These are phyloP conservation scores for Larix sibirica DNA, from an alignment of 83 land plant species.

Conservation along the genomic window DNA sequence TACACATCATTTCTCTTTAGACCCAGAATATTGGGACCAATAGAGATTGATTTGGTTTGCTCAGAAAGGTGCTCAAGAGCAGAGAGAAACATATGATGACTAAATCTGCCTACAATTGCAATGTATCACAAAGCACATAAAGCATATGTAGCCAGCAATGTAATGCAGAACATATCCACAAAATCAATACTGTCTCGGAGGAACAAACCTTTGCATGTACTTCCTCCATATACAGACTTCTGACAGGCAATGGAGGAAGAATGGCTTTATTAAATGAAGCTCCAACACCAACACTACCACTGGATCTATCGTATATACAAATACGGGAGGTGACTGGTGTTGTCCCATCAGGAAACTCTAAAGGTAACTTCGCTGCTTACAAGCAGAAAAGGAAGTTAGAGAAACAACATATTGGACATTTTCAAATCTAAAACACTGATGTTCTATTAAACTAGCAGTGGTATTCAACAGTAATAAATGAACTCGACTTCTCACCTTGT, in stretches of 20 bases:
- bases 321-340: slow-evolving; percentile 94
- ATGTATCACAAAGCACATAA: neutral
- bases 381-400: neutral
- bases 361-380: slow-evolving; percentile 75
- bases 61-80: too few species aligned
- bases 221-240: slow-evolving; percentile 93
- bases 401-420: neutral
- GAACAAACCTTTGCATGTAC: slow-evolving; percentile 88
- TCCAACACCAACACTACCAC: slow-evolving; percentile 83
- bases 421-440: neutral
- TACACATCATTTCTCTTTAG: neutral
- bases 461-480: neutral
- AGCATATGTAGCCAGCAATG: too few species aligned
- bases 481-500: slow-evolving; percentile 49
- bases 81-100: too few species aligned
- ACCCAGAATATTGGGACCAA: neutral
- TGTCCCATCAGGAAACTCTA: slow-evolving; percentile 97
- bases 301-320: slow-evolving; percentile 79
- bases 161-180: neutral
- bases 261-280: slow-evolving; percentile 72
- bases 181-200: neutral
- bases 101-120: neutral
- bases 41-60: neutral
- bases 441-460: neutral
- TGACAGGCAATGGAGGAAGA: slow-evolving; percentile 77